Base-by-base conservation (phyloP, 2,329 filamentous ascomycete genomes). In the Alternaria postmessia region DNA sequence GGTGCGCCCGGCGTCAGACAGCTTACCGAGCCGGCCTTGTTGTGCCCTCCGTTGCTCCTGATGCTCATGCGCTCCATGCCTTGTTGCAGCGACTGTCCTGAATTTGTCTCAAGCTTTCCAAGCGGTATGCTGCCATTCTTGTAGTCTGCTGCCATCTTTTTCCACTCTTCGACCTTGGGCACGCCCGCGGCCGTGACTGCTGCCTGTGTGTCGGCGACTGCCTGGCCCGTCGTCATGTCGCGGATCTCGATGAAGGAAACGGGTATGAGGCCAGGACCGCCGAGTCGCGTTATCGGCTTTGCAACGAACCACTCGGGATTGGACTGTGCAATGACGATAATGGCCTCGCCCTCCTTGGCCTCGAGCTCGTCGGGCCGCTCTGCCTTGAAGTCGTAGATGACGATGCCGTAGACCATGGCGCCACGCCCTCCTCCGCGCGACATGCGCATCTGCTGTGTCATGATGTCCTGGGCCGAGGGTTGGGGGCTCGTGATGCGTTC, bases 291-390 rank as follows among this genome's bases (percentile, higher is more conserved):
- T 76, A 99, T 99, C n/a, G 95, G 95, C 81, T 99, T 99, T 51
- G 95, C 95, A 63, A 99, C 94, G 75, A 98, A 98, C 95, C 95
- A 99, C 80, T 99, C 95, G 5, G 94, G 93, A 74, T 98, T 98
- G 7, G 94, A 98, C 79, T 98, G 95, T 44, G 95, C 95, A 76
- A 98, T 98, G 55, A 99, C 94, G 67, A 99, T 97, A 74, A 99
- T 97, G 54, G 94, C 92, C 80, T 99, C 95, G 59, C 94, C 94
- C 47, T 93, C 91, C 79, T 96, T 96, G 49, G 95, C 95, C 69
- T 97, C 94, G 59, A 99, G 81, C 81, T 99, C 95, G 78, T 99
- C 95, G n/a, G 93, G 91, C 58, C 94, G 85, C 80, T 98, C 94
- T 0, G 95, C 95, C 69, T 92, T 88, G 80, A 99, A 99, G 80